A percentile compares a stretch with the other conserved stretches of the same genome.
Conservation (phyloP, 805 yeast species). For the Hanseniaspora thailandica region DNA sequence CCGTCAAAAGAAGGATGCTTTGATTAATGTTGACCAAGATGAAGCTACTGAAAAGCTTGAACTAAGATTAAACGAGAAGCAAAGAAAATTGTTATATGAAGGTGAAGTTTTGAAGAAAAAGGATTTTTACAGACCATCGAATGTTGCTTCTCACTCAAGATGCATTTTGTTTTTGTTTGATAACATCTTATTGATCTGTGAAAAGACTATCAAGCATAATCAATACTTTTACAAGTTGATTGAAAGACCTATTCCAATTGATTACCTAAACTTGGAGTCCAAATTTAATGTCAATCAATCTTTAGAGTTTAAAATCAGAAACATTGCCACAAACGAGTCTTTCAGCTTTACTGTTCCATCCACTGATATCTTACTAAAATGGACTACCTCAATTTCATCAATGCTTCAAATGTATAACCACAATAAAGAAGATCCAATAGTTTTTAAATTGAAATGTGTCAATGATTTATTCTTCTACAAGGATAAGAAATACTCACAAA, state of each 20-base stretch:
- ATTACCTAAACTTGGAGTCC: slow-evolving; percentile 43
- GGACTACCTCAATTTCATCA: slow-evolving; percentile 43
- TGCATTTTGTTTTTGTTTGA: slow-evolving; percentile 52
- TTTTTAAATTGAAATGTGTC: slow-evolving; percentile 42
- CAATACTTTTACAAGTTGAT: slow-evolving; percentile 32
- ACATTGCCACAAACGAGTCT: slow-evolving; percentile 45
- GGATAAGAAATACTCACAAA: slow-evolving; percentile 38
- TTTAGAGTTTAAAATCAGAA: slow-evolving; percentile 39
- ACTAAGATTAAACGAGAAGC: slow-evolving; percentile 40
- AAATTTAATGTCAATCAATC: slow-evolving; percentile 24
- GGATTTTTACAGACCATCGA: slow-evolving; percentile 50
- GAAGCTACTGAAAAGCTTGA: slow-evolving; percentile 25
- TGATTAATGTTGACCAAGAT: slow-evolving; percentile 1
- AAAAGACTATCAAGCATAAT: slow-evolving; percentile 36
- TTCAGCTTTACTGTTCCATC: slow-evolving; percentile 40
- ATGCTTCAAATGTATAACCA: slow-evolving; percentile 36
- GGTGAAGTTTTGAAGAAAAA: slow-evolving; percentile 53
- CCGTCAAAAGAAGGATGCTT: not conserved
- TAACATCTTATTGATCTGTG: slow-evolving; percentile 56
- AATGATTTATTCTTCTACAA: slow-evolving; percentile 58
- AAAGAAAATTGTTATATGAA: slow-evolving; percentile 44
- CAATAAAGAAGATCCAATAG: slow-evolving; percentile 35
- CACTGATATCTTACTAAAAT: slow-evolving; percentile 41
- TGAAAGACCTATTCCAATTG: slow-evolving; percentile 53
- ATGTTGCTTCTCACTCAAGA: slow-evolving; percentile 21